Evolutionary conservation across 768 basidiomycete genomes (phyloP).

Genomic region (Dendrothele bispora): DNA sequence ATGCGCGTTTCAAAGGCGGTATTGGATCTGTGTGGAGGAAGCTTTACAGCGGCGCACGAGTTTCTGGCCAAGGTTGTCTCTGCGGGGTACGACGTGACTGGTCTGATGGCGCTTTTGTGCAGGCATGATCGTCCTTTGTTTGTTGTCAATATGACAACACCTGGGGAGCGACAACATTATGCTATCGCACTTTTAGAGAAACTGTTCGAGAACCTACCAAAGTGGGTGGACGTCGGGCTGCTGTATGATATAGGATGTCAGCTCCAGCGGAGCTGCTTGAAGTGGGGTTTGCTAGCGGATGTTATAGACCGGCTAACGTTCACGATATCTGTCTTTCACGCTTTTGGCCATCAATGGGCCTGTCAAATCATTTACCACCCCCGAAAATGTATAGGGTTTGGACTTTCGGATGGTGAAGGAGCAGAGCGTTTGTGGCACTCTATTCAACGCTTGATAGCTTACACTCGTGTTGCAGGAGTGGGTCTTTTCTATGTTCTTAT

Average conservation of each 20-base stretch:
- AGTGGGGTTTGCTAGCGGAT: constrained; percentile 23
- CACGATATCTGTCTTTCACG: constrained; percentile 35
- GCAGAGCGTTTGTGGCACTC: constrained; percentile 24
- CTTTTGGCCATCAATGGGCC: constrained; percentile 39
- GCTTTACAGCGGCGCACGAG: constrained; percentile 31
- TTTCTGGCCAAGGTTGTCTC: constrained; percentile 24
- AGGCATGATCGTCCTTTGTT: constrained; percentile 33
- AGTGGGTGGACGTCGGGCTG: constrained; percentile 17
- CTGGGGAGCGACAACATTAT: constrained; percentile 34
- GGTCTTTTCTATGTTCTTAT: constrained; percentile 1
- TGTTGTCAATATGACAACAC: constrained; percentile 33
- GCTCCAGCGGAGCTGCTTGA: constrained; percentile 24
- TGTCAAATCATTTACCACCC: constrained; percentile 38
- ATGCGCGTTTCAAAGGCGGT: constrained; percentile 27
- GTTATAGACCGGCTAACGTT: constrained; percentile 24
- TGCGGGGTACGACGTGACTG: constrained; percentile 29
- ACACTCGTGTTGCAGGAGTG: constrained; percentile 18
- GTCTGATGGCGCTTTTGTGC: constrained; percentile 37
- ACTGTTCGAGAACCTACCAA: constrained; percentile 33
- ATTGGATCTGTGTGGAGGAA: constrained; percentile 30
- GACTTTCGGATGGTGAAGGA: constrained; percentile 27
- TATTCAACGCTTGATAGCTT: constrained; percentile 18
- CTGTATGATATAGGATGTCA: constrained; percentile 40
- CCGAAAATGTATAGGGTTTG: constrained; percentile 21
- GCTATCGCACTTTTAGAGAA: constrained; percentile 27